Percentiles rank a stretch among this genome's conserved stretches.
Conservation (phyloP, 306 rosid species). For the Trichosanthes cucumerina region DNA sequence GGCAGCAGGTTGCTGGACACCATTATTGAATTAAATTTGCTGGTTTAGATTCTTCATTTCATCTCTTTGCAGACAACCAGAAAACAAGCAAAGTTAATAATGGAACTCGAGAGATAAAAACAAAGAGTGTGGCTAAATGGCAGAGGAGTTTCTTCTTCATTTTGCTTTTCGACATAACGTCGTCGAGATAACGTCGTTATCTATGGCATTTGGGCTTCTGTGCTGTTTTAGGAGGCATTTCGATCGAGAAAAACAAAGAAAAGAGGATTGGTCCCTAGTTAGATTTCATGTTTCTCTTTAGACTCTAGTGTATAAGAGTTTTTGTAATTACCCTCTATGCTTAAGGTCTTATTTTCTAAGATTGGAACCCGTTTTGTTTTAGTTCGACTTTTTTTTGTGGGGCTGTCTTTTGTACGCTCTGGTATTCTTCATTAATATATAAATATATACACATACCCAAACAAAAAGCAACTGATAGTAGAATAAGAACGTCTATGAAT, state of each 20-base stretch:
- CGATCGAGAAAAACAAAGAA: neutral
- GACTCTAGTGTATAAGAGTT: neutral
- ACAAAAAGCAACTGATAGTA: constrained; percentile 8
- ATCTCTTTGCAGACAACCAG: constrained; percentile 38
- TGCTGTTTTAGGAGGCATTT: neutral
- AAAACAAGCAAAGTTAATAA: neutral
- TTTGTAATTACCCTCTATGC: neutral
- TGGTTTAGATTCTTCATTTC: constrained; percentile 43
- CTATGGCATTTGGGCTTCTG: neutral
- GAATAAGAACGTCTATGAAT: neutral
- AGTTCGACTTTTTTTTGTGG: neutral
- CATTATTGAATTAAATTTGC: constrained; percentile 40
- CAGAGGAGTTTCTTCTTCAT: neutral
- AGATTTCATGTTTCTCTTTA: neutral
- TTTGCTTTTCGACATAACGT: neutral
- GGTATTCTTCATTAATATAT: no score
- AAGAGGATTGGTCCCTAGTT: neutral
- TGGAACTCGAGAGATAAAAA: neutral
- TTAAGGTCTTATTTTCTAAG: neutral
- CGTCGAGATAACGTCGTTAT: neutral
- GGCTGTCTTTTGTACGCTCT: neutral
- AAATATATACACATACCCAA: no score
- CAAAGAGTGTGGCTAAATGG: neutral
- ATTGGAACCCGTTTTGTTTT: neutral
- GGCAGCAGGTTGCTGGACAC: constrained; percentile 8